Percentiles rank a stretch among this genome's conserved stretches.
Evolutionary conservation across 345 rosid species (phyloP).

Genomic region (Eucalyptus albens): DNA sequence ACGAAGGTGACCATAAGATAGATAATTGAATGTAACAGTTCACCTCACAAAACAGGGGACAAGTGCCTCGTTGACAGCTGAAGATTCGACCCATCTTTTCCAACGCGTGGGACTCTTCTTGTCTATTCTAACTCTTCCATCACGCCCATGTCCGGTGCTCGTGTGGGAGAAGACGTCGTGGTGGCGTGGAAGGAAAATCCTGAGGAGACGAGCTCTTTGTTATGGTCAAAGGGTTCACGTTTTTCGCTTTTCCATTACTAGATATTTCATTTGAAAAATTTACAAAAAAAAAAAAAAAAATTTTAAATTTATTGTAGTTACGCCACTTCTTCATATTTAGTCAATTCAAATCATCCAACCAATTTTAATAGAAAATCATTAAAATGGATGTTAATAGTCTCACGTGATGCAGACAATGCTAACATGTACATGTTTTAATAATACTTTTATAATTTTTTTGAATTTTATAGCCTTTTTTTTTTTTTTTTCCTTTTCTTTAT

Average conservation of each 20-base stretch:
- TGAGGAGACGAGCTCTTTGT: not conserved
- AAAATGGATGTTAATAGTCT: not conserved
- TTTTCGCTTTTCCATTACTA: too few relatives aligned
- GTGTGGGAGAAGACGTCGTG: not conserved
- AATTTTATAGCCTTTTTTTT: too few relatives aligned
- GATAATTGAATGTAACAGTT: not conserved
- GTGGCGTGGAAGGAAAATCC: not conserved
- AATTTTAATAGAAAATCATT: too few relatives aligned
- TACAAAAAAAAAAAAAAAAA: too few relatives aligned
- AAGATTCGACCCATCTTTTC: not conserved
- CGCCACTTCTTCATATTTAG: not conserved
- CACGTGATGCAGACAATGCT: rapidly evolving
- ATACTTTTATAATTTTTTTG: too few relatives aligned
- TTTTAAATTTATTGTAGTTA: too few relatives aligned
- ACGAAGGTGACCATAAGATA: not conserved
- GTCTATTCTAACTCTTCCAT: not conserved
- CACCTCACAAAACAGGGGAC: not conserved
- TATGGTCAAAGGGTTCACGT: not conserved
- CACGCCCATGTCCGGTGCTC: not conserved
- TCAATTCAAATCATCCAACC: too few relatives aligned
- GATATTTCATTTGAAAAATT: too few relatives aligned
- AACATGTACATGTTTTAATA: too few relatives aligned
- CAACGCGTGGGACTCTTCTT: not conserved
- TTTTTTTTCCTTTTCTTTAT: too few relatives aligned
- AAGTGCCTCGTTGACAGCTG: not conserved